These are phyloP conservation scores for Saccharomyces paradoxus DNA, from an alignment of 805 yeast species.

Conservation along the genomic window DNA sequence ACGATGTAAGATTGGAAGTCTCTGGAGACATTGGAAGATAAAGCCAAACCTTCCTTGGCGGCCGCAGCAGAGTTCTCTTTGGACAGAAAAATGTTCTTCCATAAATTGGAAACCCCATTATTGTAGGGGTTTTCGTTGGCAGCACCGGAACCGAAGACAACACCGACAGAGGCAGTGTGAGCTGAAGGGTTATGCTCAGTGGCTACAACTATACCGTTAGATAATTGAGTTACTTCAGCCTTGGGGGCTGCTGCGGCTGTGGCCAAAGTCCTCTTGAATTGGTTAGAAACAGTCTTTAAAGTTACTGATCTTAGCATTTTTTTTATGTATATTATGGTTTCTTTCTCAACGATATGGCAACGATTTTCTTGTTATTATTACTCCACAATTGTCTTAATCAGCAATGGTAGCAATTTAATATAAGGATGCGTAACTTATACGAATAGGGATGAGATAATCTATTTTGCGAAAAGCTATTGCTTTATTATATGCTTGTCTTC, in stretches of 20 bases:
- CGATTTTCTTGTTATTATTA: not conserved
- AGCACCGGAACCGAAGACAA: slow-evolving; percentile 70
- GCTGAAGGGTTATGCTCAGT: slow-evolving; percentile 49
- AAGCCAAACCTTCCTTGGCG: slow-evolving; percentile 45
- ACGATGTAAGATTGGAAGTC: slow-evolving; percentile 60
- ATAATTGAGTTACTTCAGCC: slow-evolving; percentile 62
- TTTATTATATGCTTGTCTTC: not conserved
- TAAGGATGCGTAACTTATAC: not conserved
- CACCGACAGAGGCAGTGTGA: slow-evolving; percentile 52
- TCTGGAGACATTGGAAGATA: slow-evolving; percentile 47
- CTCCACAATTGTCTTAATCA: not conserved
- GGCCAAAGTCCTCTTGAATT: not conserved
- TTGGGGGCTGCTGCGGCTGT: slow-evolving; percentile 35
- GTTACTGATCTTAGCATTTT: not conserved
- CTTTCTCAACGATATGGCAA: not conserved
- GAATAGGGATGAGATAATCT: not conserved
- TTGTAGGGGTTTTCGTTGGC: slow-evolving; percentile 72
- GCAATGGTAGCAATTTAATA: not conserved
- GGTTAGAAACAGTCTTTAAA: not conserved
- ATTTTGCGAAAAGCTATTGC: not conserved
- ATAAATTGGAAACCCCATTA: slow-evolving; percentile 70
- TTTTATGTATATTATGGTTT: not conserved
- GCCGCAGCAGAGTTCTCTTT: slow-evolving; percentile 30
- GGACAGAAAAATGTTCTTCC: slow-evolving; percentile 42
- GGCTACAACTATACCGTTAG: slow-evolving; percentile 70